Base-by-base conservation (phyloP, 345 rosid genomes). In the Mallotus nudiflorus region DNA sequence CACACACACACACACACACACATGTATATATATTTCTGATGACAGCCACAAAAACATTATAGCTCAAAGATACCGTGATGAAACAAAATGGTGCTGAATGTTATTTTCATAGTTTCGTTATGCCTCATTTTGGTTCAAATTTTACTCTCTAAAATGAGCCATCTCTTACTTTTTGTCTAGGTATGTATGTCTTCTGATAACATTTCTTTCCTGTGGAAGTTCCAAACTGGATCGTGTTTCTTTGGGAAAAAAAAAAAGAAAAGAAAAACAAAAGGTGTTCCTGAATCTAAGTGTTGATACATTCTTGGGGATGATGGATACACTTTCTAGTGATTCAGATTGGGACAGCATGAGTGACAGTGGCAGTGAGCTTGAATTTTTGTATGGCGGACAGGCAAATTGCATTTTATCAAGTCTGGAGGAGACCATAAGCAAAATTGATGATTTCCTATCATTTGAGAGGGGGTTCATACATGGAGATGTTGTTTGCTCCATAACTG, bases 341-440 rank as follows among this genome's bases (percentile, higher is more conserved):
- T 95, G 97, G 97, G 99, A 95, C 25, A 87, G 82, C 77, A 82
- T 69, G 71, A 94, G 99, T 67, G 97, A 87, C 69, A 87, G 93
- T 70, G 82, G 86, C 77, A 89, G 97, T 65, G 99, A 83, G 71
- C 82, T 77, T 13, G 88, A 87, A 20, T 77, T 82, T 68, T 65
- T 80, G 39, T 92, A 80, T 31, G 82, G 85, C 6, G 92, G 91
- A 53, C 85, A 56, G 20, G 97, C 98, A 61, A 78, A 70, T 42
- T 77, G 72, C 85, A 88, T 95, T 51, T 82, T 95, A 77, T 88
- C 93, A 65, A 84, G 86, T 82, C 88, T 92, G 72, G 92, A 87
- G 71, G 96, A 91, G 69, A 87, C 86, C 81, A 87, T 92, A 27
- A 90, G 86, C 10, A 95, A 95, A 75, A 92, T 95, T 57, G 99